Evolutionary conservation across 148 eudicot species (phyloP), one percentile per base, ranked within the genome.

Genomic region (Cornus kousa): DNA sequence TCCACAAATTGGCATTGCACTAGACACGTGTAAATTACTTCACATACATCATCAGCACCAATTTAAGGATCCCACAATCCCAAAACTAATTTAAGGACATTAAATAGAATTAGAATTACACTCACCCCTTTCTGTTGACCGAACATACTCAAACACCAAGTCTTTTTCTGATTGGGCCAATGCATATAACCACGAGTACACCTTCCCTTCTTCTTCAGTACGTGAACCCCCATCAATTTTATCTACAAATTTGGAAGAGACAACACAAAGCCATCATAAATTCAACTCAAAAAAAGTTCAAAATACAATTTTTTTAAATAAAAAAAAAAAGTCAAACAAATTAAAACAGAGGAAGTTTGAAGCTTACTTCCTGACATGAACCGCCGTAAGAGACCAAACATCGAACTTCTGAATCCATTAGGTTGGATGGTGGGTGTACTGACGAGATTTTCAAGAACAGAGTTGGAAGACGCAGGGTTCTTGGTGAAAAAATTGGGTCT

Each of bases 91-190:
- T 20, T 3, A 62, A 62, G 16, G 22, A 55, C 22, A 60, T 0
- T 16, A 16, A 2, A 60, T 19, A 20, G 4, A 16, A 0, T 60
- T 60, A 4, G 14, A 60, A 68, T 57, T 24, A 39, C 14, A 77
- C 88, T 81, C 79, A 88, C 90, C 90, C 60, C 83, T 81, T 82
- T 88, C 90, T 24, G 88, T 88, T 4, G 90, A 88, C 33, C 70
- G 79, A 39, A 88, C 90, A 85, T 87, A 87, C 78, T 87, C 90
- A 70, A 81, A 82, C 78, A 79, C 88, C 43, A 88, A 24, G 72
- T 77, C 75, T 68, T 73, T 86, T 9, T 77, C 79, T 0, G 88
- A 73, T 50, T 84, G 87, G 11, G 90, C 88, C 77, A 88, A 71
- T 20, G 87, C 60, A 62, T 88, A 88, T 62, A 88, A 80, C 90